Evolutionary conservation across 495 filamentous ascomycete species (phyloP), one percentile per base, ranked within the genome.

Genomic region (Trichodelitschia bisporula): DNA sequence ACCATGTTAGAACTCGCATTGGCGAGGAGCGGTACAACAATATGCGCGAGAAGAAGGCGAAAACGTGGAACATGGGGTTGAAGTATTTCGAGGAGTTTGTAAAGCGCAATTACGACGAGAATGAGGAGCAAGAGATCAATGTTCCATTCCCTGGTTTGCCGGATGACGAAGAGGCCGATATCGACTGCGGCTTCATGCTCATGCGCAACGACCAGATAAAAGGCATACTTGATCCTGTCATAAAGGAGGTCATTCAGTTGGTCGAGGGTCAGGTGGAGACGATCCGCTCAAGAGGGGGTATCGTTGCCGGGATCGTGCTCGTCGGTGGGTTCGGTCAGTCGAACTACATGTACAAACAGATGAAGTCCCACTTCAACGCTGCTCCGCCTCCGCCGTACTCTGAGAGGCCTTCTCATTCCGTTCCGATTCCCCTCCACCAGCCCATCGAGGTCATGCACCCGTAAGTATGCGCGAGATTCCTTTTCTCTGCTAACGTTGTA

Each of bases 241-340:
- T 72, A 1, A 36, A 49, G 12, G 51, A 69, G 19, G 61, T 76
- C 9, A 51, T 72, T 24, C 46, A 56, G 15, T 49, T 77, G 2
- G 61, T 77, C 15, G 51, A 58, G 26, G 54, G 63, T 2, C 72
- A 77, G 39, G 59, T 69, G 4, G 31, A 44, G 1, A 44, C 45
- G 5, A 56, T 62, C 21, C 44, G 54, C 13, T 43, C 43, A 27
- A 76, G 66, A 34, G 63, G 64, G 14, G 69, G 66, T 15, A 49
- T 62, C 26, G 72, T 77, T 4, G 69, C 58, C 38, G 60, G 65
- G 2, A 66, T 77, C 19, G 50, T 77, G n/a, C 57, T 77, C 0
- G 73, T 77, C 11, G 72, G 72, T 2, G 73, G 73, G 0, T 72
- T 77, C 35, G 72, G 72, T n/a, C 56, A 62, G 21, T 71, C 61